These are phyloP conservation scores for Macrolepiota dolichaula DNA, from an alignment of 768 basidiomycete genomes.

Conservation along the genomic window DNA sequence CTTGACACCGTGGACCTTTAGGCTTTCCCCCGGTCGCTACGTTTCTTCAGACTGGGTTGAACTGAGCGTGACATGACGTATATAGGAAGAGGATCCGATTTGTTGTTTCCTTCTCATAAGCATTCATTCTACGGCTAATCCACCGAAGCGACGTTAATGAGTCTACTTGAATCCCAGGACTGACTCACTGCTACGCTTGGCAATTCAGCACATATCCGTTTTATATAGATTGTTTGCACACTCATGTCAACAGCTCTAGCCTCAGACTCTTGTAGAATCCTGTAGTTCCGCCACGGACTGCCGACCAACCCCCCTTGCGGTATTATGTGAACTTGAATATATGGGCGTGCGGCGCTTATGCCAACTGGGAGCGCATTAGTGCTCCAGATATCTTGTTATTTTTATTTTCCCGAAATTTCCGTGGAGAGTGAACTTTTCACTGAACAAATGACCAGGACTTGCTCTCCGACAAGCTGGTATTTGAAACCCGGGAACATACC, in stretches of 20 bases:
- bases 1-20: background rate
- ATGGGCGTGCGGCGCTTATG: background rate
- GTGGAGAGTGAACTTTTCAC: background rate
- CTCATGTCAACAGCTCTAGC: background rate
- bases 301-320: background rate
- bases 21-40: background rate
- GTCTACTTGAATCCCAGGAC: background rate
- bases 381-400: background rate
- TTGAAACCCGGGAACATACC: background rate
- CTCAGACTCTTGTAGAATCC: background rate
- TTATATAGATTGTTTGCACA: background rate
- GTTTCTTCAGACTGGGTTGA: no score
- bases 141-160: slow-evolving; percentile 1
- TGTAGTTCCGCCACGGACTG: background rate
- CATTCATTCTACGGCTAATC: background rate
- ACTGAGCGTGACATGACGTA: background rate
- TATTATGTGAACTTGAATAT: background rate
- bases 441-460: background rate
- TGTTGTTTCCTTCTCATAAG: background rate
- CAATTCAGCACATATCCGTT: background rate
- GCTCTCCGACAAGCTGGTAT: background rate
- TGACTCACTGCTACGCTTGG: background rate
- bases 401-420: background rate
- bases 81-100: background rate
- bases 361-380: background rate